Percentiles rank a stretch among this genome's conserved stretches.
These are phyloP conservation scores for Sedum album DNA, from an alignment of 164 flowering plant genomes.

Conservation along the genomic window DNA sequence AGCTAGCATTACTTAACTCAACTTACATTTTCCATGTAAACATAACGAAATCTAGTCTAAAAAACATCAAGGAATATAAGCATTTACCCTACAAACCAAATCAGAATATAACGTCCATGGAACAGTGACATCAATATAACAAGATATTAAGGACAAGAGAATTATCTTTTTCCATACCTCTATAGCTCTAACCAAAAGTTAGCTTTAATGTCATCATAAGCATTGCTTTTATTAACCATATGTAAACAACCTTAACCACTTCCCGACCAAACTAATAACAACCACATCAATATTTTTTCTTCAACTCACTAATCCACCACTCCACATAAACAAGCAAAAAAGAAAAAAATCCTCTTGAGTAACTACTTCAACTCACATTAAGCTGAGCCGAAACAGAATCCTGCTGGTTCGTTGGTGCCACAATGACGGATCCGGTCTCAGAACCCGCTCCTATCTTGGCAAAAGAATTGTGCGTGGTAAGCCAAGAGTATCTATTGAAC, in stretches of 20 bases:
- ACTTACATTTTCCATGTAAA: not conserved
- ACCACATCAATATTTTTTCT: not conserved
- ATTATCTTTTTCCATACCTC: not conserved
- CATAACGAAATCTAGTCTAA: not conserved
- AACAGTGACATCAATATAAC: not conserved
- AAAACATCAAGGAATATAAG: not conserved
- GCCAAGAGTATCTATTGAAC: conserved; percentile 75
- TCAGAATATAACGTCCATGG: not conserved
- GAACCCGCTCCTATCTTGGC: conserved; percentile 50
- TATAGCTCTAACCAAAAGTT: not conserved
- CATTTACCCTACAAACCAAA: not conserved
- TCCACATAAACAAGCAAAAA: not conserved
- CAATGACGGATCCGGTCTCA: conserved; percentile 38
- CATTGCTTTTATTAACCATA: not conserved
- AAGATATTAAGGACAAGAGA: not conserved
- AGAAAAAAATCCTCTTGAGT: not conserved
- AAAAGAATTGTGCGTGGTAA: conserved; percentile 87
- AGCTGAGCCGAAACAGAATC: conserved; percentile 76
- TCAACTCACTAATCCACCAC: not conserved
- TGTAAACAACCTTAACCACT: conserved; percentile 1
- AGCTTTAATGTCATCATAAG: not conserved
- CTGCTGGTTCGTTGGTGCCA: conserved; percentile 69
- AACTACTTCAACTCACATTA: conserved; percentile 30
- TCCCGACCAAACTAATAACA: not conserved
- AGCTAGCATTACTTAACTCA: not conserved